A percentile compares a stretch with the other conserved stretches of the same genome.
phyloP scores from a whole-genome alignment of 139 green algal genomes.

The Tetraselmis chui region DNA sequence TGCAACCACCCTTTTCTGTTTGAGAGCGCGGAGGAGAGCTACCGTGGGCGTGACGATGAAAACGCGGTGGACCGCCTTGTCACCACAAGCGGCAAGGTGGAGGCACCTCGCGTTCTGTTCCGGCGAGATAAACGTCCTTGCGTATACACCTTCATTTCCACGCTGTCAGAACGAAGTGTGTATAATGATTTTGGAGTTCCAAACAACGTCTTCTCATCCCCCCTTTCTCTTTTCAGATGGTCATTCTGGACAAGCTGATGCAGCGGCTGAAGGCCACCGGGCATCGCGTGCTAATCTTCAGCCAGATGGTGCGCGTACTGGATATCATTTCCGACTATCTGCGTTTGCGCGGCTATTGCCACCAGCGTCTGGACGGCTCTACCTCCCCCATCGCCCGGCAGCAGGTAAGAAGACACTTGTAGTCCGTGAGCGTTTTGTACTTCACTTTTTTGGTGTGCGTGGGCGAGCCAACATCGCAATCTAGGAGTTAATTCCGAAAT shows the following conservation, averaged over 20 bases:
- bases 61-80: conserved; percentile 58
- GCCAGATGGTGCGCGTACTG: conserved; percentile 82
- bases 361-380: conserved; percentile 89
- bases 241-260: conserved; percentile 93
- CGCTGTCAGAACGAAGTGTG: no score
- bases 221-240: conserved; percentile 41
- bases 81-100: conserved; percentile 57
- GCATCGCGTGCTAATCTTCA: conserved; percentile 28
- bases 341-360: conserved; percentile 68
- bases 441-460: no score
- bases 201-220: neutral
- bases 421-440: neutral
- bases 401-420: conserved; percentile 11
- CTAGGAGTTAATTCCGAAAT: no score
- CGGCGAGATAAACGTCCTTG: no score
- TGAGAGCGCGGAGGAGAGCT: conserved; percentile 35
- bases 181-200: neutral
- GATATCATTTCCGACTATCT: conserved; percentile 95
- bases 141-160: no score
- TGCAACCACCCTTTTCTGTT: conserved; percentile 90
- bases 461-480: no score
- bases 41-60: conserved; percentile 11
- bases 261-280: conserved; percentile 68
- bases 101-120: neutral
- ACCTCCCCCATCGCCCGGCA: conserved; percentile 67